phyloP scores from a whole-genome alignment of 2,329 filamentous ascomycete species.

The Fusarium agapanthi region DNA sequence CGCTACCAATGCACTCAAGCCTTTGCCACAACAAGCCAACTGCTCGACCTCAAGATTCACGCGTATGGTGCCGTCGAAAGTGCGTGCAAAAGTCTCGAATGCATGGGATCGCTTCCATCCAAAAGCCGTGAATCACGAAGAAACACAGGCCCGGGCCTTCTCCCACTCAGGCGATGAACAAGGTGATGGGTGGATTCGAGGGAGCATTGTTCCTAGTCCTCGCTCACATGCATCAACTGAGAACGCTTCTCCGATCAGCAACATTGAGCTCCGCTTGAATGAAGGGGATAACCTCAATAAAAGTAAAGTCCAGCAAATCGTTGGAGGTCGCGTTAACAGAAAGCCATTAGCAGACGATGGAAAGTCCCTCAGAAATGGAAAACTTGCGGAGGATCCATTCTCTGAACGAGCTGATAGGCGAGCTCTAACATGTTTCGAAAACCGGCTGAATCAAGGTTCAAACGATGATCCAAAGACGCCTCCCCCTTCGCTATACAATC shows the following conservation, averaged over 20 bases:
- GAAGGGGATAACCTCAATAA: conserved; percentile 48
- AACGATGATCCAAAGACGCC: not conserved
- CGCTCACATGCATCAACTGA: not conserved
- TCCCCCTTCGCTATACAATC: conserved; percentile 19
- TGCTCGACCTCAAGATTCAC: conserved; percentile 38
- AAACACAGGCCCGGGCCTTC: conserved; percentile 9
- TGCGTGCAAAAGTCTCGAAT: conserved; percentile 48
- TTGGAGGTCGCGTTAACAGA: conserved; percentile 42
- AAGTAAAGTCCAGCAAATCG: conserved; percentile 47
- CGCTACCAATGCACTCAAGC: conserved; percentile 48
- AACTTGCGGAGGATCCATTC: conserved; percentile 45
- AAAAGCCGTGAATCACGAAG: conserved; percentile 39
- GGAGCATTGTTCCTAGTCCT: not conserved
- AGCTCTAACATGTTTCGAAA: conserved; percentile 39
- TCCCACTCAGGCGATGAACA: not conserved
- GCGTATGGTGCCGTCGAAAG: conserved; percentile 43
- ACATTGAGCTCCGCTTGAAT: conserved; percentile 46
- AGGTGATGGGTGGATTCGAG: not conserved
- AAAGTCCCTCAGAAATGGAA: conserved; percentile 40
- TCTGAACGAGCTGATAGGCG: conserved; percentile 30
- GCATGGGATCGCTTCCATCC: conserved; percentile 46
- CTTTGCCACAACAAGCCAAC: conserved; percentile 23
- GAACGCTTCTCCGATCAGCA: conserved; percentile 40
- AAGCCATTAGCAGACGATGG: conserved; percentile 45
- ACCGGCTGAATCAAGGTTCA: conserved; percentile 24